Base-by-base conservation (phyloP, 352 stramenopile genomes). In the Phytophthora syringae region DNA sequence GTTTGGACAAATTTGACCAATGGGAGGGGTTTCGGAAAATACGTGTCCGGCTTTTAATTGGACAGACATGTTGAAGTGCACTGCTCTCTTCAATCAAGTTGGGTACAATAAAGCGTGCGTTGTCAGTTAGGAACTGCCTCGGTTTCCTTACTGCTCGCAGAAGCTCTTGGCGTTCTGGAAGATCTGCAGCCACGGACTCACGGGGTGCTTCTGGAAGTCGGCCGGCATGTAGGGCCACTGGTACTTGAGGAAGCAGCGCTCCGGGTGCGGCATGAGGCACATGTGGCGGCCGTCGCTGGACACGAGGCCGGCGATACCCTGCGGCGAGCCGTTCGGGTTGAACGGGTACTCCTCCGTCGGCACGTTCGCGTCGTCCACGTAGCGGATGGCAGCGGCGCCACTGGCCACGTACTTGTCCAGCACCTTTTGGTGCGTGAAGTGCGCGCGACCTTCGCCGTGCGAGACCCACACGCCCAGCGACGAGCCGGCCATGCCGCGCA, bases 201-300 rank as follows among this genome's bases (percentile, higher is more conserved):
- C 92, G 16, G 88, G 69, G 47, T 82, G 60, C 52, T 85, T 60
- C 25, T 93, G 82, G 70, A 97, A 96, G 54, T 92, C 87, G 22
- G 80, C 62, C 21, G 97, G 95, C 68, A 91, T 91, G 80, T 94
- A 99, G 25, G 97, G 97, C 95, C 96, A 99, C 84, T 99, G 98
- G 91, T 97, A 99, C 66, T 93, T 94, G 56, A 98, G 95, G 77
- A 98, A 99, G 32, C 92, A 94, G 52, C 98, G 93, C 78, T 99
- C 98, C 16, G 98, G 97, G 80, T 99, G 98, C 51, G 98, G 98
- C 98, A 99, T 99, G 80, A 99, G 94, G 57, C 97, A 98, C 61
- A 99, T 74, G 86, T 99, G 97, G 48, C 98, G 88, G 32, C 98
- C 98, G 74, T 99, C 97, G 49, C 88, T 86, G 21, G 97, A 99